A percentile compares a stretch with the other conserved stretches of the same genome.
Conservation (phyloP, 2,329 filamentous ascomycete species). For the Aspergillus novoparasiticus region DNA sequence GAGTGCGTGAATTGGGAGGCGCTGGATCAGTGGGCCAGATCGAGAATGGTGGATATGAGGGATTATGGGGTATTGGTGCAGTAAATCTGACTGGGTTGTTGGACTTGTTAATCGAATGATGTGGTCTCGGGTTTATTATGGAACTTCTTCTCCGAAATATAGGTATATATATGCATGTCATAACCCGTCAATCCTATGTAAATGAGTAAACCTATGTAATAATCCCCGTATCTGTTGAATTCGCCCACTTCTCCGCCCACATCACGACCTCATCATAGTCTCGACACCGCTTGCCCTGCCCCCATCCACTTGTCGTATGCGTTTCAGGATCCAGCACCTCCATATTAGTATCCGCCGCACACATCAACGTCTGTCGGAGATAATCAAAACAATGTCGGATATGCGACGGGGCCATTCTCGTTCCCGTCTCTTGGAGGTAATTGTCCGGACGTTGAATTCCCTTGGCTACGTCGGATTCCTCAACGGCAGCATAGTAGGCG, state of each 20-base stretch:
- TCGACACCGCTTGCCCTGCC: background rate
- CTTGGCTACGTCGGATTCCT: background rate
- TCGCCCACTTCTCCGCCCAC: background rate
- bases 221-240: background rate
- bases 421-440: background rate
- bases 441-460: background rate
- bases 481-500: background rate
- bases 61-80: background rate
- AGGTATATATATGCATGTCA: too few species aligned
- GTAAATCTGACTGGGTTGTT: background rate
- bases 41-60: background rate
- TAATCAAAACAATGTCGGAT: background rate
- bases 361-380: background rate
- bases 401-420: background rate
- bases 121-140: too few species aligned
- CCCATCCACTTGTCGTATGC: background rate
- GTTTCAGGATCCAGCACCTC: background rate
- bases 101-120: too few species aligned
- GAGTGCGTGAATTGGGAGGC: background rate
- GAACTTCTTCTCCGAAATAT: too few species aligned
- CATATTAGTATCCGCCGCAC: background rate
- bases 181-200: too few species aligned
- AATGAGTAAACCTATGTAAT: background rate
- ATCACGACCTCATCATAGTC: background rate
- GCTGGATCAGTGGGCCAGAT: background rate